Base-by-base conservation (phyloP, 129 eudicot genomes). In the Flaveria ramosissima region DNA sequence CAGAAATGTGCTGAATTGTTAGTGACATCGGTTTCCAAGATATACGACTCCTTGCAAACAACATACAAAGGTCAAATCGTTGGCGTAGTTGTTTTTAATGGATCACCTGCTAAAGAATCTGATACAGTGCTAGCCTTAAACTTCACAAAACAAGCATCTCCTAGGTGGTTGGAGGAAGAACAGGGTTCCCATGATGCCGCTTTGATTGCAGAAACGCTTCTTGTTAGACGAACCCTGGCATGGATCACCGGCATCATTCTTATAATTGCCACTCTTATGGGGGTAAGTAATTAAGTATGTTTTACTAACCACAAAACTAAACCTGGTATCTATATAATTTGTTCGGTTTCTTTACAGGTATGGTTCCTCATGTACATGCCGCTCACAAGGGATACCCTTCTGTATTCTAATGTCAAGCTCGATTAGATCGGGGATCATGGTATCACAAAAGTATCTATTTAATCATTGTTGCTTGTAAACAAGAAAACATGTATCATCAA, bases 371-470 rank as follows among this genome's bases (percentile, higher is more conserved):
- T 89, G 82, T 45, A 89, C 72, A 94, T 94, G 98, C 92, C 98
- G 6, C 75, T 94, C 72, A 94, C 98, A 46, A 94, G 84, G 89
- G 98, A 94, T 71, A 94, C 98, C 8, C 97, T 94, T 76, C 70
- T 94, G 70, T 94, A 94, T 83, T 91, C 97, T 14, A 94, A 94
- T 80, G 98, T 94, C 59, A 94, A 91, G 88, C 97, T 94, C 16
- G 98, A 91, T 81, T 94, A 71, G 62, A 56, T 17, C 10, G 42
- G 19, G 19, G 27, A 14, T 26, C 67, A 61, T 61, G 39, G 67
- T 19, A 26, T 60, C 39, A 4, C 41, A 60, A 9, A 60, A 59
- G 63, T 59, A 59, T 59, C 65, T 21, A 10, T 60, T 7, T 23
- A 23, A 60, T 26, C 39, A 3, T 14, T 61, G 9, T 56, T 20